A percentile compares a stretch with the other conserved stretches of the same genome.
phyloP scores from a whole-genome alignment of 2,329 filamentous ascomycete species.

The Cladophialophora psammophila region DNA sequence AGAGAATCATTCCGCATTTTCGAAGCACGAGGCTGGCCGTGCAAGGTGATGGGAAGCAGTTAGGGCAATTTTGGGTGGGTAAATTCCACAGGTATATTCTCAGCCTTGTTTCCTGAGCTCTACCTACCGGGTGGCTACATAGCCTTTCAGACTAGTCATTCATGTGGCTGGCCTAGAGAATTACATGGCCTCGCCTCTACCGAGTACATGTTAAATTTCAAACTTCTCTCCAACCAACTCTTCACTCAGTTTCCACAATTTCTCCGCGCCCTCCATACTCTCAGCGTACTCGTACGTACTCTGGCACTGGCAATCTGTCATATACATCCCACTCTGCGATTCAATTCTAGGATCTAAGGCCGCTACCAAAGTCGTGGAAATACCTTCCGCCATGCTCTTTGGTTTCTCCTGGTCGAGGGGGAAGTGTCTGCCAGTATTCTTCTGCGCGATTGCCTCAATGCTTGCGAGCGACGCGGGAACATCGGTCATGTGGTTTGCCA shows the following conservation, averaged over 20 bases:
- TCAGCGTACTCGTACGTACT: constrained; percentile 44
- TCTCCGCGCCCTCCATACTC: constrained; percentile 41
- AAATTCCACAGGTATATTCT: background rate
- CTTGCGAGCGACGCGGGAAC: constrained; percentile 12
- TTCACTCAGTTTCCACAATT: constrained; percentile 46
- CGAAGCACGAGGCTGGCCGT: background rate
- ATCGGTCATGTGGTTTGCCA: constrained; percentile 24
- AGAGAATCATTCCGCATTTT: background rate
- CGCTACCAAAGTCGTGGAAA: constrained; percentile 53
- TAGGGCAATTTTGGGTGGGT: background rate
- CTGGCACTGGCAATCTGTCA: constrained; percentile 48
- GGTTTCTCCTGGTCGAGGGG: constrained; percentile 25
- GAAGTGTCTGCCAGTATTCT: constrained; percentile 33
- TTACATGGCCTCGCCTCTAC: too few relatives aligned
- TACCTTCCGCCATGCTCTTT: constrained; percentile 53
- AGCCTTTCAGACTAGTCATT: too few relatives aligned
- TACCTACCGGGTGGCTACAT: too few relatives aligned
- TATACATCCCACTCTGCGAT: constrained; percentile 42
- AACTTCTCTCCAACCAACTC: constrained; percentile 44
- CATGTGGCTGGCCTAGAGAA: too few relatives aligned
- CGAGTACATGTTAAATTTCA: constrained; percentile 23
- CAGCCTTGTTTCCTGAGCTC: background rate
- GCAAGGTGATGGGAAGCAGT: background rate
- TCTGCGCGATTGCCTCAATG: constrained; percentile 22
- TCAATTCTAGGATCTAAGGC: constrained; percentile 53